A percentile compares a stretch with the other conserved stretches of the same genome.
These are phyloP conservation scores for Alternaria infectoria DNA, from an alignment of 2,329 filamentous ascomycete genomes.

Conservation along the genomic window DNA sequence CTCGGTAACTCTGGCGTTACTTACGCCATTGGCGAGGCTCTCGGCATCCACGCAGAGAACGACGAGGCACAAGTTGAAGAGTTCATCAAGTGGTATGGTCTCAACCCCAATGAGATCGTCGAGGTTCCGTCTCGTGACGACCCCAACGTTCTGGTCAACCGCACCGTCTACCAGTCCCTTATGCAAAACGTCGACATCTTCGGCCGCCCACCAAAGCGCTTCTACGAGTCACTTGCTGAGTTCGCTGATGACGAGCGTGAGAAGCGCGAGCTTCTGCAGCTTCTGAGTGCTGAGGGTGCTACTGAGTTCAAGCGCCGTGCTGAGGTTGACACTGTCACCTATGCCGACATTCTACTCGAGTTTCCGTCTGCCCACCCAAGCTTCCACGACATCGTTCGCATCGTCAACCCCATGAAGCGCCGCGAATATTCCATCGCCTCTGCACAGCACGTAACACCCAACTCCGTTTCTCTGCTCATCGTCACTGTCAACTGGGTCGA, in stretches of 20 bases:
- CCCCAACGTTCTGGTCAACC: constrained; percentile 74
- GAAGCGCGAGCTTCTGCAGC: constrained; percentile 76
- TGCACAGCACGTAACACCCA: constrained; percentile 91
- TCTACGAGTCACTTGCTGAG: constrained; percentile 91
- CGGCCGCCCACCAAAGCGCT: constrained; percentile 93
- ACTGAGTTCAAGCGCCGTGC: constrained; percentile 90
- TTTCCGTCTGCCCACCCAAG: constrained; percentile 86
- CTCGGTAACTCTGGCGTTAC: constrained; percentile 88
- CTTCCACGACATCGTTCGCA: constrained; percentile 86
- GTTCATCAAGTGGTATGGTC: constrained; percentile 89
- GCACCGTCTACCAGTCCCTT: constrained; percentile 91
- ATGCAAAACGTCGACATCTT: constrained; percentile 96
- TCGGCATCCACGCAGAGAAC: constrained; percentile 96
- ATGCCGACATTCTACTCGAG: constrained; percentile 86
- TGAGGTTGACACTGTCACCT: constrained; percentile 91
- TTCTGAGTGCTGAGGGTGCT: constrained; percentile 76
- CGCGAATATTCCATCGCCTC: constrained; percentile 99
- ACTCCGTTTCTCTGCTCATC: constrained; percentile 90
- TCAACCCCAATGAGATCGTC: constrained; percentile 83
- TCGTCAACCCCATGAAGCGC: constrained; percentile 91
- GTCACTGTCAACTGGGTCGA: constrained; percentile 98
- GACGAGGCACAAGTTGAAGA: constrained; percentile 76
- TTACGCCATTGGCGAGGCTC: constrained; percentile 96
- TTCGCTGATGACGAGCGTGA: constrained; percentile 84
- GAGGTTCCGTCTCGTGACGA: constrained; percentile 89